Conservation (phyloP, 257 asterid species). For the Salvia splendens region DNA sequence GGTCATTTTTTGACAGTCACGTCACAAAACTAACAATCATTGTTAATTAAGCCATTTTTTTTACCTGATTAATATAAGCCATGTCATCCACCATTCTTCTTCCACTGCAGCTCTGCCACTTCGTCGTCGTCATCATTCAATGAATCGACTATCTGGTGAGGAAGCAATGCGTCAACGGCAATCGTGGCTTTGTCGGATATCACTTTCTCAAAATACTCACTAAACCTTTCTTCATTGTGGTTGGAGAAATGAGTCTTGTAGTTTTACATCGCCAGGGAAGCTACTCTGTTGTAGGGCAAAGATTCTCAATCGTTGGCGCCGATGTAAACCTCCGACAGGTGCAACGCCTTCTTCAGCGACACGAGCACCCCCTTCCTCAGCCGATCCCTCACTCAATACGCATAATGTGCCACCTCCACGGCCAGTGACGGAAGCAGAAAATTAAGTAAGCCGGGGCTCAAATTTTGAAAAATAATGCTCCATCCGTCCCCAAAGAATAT, state of each 20-base stretch:
- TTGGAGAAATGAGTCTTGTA: slow-evolving; percentile 32
- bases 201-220: slow-evolving; percentile 43
- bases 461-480: too few species aligned
- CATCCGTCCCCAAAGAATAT: too few species aligned
- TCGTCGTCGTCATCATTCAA: slow-evolving; percentile 27
- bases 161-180: slow-evolving; percentile 53
- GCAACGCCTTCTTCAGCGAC: slow-evolving; percentile 46
- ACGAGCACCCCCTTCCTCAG: slow-evolving; percentile 56
- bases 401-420: slow-evolving; percentile 52
- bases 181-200: slow-evolving; percentile 42
- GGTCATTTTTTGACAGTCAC: too few species aligned
- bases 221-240: slow-evolving; percentile 47
- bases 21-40: too few species aligned
- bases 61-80: neutral
- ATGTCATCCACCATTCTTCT: slow-evolving; percentile 52
- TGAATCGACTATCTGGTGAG: slow-evolving; percentile 40
- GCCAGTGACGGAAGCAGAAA: too few species aligned
- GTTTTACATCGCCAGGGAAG: neutral
- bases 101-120: slow-evolving; percentile 66
- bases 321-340: slow-evolving; percentile 50
- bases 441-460: too few species aligned
- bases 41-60: too few species aligned
- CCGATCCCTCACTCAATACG: slow-evolving; percentile 54
- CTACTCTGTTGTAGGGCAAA: slow-evolving; percentile 24
- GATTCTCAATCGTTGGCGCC: neutral